phyloP scores from a whole-genome alignment of 2,329 filamentous ascomycete genomes.

The Hypoxylon sp. region DNA sequence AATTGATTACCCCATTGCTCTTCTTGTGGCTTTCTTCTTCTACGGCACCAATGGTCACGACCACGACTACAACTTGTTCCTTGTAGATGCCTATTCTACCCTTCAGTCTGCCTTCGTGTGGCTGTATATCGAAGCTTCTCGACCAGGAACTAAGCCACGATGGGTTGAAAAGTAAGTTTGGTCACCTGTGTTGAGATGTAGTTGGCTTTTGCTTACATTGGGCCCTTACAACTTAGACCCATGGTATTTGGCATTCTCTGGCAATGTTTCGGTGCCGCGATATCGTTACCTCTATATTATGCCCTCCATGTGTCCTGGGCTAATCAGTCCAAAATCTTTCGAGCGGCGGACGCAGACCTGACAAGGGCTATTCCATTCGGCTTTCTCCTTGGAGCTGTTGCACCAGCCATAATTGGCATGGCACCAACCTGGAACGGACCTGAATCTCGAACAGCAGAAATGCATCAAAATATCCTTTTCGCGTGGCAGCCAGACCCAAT shows the following conservation, averaged over 20 bases:
- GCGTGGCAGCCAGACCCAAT: constrained; percentile 47
- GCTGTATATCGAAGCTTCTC: constrained; percentile 47
- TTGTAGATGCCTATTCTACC: constrained; percentile 48
- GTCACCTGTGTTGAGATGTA: background rate
- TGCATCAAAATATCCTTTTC: constrained; percentile 46
- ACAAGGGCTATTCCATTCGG: constrained; percentile 44
- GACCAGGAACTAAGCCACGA: constrained; percentile 44
- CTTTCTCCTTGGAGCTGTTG: constrained; percentile 46
- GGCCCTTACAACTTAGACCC: constrained; percentile 38
- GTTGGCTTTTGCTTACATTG: background rate
- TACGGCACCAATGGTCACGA: constrained; percentile 46
- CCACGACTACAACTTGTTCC: constrained; percentile 44
- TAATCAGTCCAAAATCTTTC: constrained; percentile 14
- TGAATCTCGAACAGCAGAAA: constrained; percentile 32
- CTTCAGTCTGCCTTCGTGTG: constrained; percentile 49
- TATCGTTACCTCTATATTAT: constrained; percentile 48
- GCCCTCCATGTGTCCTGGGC: constrained; percentile 45
- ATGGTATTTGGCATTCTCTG: constrained; percentile 45
- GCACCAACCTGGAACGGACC: constrained; percentile 47
- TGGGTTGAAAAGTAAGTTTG: constrained; percentile 39
- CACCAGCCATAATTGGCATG: constrained; percentile 42
- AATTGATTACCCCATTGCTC: constrained; percentile 45
- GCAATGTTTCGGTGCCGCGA: constrained; percentile 47
- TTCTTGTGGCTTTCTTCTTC: constrained; percentile 49
- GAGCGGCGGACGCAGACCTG: constrained; percentile 30